A percentile compares a stretch with the other conserved stretches of the same genome.
Evolutionary conservation across 2,329 filamentous ascomycete species (phyloP).

Genomic region (Aureobasidium sp.): DNA sequence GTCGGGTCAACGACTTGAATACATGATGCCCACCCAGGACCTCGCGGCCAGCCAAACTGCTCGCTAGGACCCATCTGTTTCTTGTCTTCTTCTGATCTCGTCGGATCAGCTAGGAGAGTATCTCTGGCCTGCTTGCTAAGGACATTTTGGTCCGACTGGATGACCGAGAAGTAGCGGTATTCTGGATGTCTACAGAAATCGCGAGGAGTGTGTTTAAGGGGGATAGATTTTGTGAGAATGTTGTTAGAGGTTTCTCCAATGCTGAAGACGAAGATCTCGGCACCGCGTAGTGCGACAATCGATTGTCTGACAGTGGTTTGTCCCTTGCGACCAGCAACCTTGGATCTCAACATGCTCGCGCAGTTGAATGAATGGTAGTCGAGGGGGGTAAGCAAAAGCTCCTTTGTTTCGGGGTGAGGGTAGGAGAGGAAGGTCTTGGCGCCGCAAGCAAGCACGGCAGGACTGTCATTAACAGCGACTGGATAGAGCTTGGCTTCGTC

Average conservation of each 20-base stretch:
- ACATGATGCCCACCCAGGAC: constrained; percentile 86
- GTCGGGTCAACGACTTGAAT: constrained; percentile 89
- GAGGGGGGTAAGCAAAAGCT: constrained; percentile 85
- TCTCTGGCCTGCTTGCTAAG: constrained; percentile 68
- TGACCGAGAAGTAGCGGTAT: constrained; percentile 82
- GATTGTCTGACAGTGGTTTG: constrained; percentile 56
- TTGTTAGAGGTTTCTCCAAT: constrained; percentile 14
- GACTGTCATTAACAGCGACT: constrained; percentile 74
- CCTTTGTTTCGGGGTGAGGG: constrained; percentile 74
- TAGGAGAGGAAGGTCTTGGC: constrained; percentile 96
- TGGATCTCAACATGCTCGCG: constrained; percentile 79
- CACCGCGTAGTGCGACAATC: constrained; percentile 82
- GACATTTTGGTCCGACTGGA: constrained; percentile 88
- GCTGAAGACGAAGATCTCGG: constrained; percentile 16
- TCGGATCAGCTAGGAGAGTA: constrained; percentile 65
- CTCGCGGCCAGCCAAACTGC: constrained; percentile 83
- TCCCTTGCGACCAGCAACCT: constrained; percentile 56
- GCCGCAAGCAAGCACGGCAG: constrained; percentile 80
- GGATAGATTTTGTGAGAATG: constrained; percentile 34
- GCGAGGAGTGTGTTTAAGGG: constrained; percentile 82
- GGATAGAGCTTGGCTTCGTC: constrained; percentile 84
- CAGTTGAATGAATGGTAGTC: constrained; percentile 84
- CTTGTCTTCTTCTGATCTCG: constrained; percentile 53
- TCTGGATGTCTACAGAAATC: constrained; percentile 83
- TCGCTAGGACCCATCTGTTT: constrained; percentile 62